Percentiles rank a stretch among this genome's conserved stretches.
Conservation (phyloP, 305 asterid genomes). For the Fraxinus angustifolia region DNA sequence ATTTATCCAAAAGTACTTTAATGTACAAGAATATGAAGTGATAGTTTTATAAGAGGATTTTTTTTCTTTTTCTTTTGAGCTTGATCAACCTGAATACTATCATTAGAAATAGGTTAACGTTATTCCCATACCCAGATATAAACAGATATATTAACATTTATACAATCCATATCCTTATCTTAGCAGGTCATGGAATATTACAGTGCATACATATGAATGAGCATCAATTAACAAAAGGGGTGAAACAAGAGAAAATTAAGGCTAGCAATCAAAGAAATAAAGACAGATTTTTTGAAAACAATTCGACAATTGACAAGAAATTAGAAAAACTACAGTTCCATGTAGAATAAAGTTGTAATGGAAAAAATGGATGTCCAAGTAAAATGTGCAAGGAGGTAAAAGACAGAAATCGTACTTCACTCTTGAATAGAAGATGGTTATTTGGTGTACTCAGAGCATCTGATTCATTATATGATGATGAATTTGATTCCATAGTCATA, state of each 20-base stretch:
- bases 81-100: not conserved
- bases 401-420: conserved; percentile 55
- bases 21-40: not conserved
- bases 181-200: not conserved
- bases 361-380: not conserved
- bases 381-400: conserved; percentile 5
- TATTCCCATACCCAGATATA: not conserved
- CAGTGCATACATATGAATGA: not conserved
- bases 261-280: not conserved
- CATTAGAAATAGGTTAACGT: not conserved
- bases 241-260: not conserved
- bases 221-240: not conserved
- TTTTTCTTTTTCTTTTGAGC: not conserved
- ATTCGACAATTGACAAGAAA: not conserved
- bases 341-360: not conserved
- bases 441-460: conserved; percentile 35
- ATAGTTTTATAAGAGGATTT: not conserved
- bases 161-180: not conserved
- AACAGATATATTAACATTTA: not conserved
- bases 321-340: not conserved
- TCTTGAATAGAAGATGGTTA: conserved; percentile 52
- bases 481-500: conserved; percentile 70
- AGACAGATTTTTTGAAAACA: not conserved
- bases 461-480: conserved; percentile 38
- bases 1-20: not conserved